Evolutionary conservation across 306 rosid genomes (phyloP).

Genomic region (Delonix regia): DNA sequence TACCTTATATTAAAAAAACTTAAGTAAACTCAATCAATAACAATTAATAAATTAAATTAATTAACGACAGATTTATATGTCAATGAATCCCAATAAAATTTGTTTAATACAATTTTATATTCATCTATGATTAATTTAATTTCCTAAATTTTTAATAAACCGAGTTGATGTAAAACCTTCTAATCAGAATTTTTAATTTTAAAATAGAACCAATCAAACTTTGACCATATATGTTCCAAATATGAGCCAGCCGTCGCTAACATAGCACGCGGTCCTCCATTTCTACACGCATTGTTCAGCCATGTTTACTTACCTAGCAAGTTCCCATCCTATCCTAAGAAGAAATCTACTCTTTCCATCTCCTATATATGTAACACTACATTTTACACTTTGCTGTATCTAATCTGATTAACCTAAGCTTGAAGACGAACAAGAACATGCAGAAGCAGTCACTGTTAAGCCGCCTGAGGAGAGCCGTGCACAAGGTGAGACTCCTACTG

Average conservation of each 20-base stretch:
- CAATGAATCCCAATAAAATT: neutral
- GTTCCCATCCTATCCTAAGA: slow-evolving; percentile 1
- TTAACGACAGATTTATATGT: no score
- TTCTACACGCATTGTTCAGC: slow-evolving; percentile 37
- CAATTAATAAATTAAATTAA: neutral
- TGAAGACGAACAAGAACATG: neutral
- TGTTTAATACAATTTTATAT: neutral
- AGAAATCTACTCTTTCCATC: neutral
- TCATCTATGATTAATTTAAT: neutral
- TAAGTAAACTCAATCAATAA: neutral
- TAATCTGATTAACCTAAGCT: neutral
- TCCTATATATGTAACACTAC: neutral
- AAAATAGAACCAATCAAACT: neutral
- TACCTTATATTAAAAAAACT: neutral
- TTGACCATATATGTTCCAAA: neutral
- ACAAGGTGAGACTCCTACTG: slow-evolving; percentile 56
- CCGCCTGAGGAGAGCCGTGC: slow-evolving; percentile 63
- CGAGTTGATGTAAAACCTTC: neutral
- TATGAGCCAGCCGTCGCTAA: neutral
- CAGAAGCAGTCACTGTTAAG: slow-evolving; percentile 37
- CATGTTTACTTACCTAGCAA: slow-evolving; percentile 7
- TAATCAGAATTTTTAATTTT: no score
- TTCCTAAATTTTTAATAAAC: neutral
- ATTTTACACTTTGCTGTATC: neutral
- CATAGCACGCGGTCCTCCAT: slow-evolving; percentile 23